phyloP scores from a whole-genome alignment of 768 basidiomycete genomes.

The Russula foetens region DNA sequence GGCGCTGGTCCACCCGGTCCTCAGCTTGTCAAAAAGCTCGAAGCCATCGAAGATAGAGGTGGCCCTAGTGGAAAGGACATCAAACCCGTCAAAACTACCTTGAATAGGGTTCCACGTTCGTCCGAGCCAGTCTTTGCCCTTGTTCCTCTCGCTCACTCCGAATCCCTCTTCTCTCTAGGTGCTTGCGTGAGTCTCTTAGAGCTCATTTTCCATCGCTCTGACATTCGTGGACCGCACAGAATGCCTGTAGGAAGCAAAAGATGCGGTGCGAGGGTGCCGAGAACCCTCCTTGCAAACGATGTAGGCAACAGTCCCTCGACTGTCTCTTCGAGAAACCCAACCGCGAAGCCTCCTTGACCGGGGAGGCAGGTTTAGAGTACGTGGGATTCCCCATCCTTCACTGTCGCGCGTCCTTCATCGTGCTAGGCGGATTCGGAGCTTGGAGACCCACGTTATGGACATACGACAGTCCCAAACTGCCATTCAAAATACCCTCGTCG shows the following conservation, averaged over 20 bases:
- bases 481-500: slow-evolving; percentile 73
- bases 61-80: slow-evolving; percentile 40
- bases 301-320: slow-evolving; percentile 80
- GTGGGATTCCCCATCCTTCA: slow-evolving; percentile 26
- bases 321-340: slow-evolving; percentile 95
- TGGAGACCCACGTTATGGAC: slow-evolving; percentile 81
- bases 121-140: slow-evolving; percentile 23
- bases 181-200: slow-evolving; percentile 56
- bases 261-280: slow-evolving; percentile 97
- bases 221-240: slow-evolving; percentile 37
- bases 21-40: slow-evolving; percentile 48
- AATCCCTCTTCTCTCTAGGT: slow-evolving; percentile 35
- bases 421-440: slow-evolving; percentile 77
- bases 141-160: slow-evolving; percentile 12
- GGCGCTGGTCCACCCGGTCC: slow-evolving; percentile 9
- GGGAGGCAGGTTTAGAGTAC: slow-evolving; percentile 85
- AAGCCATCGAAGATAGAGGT: slow-evolving; percentile 40
- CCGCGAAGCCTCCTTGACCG: slow-evolving; percentile 76
- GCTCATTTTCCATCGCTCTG: slow-evolving; percentile 4
- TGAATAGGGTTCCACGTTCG: slow-evolving; percentile 84
- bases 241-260: slow-evolving; percentile 94
- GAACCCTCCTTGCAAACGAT: slow-evolving; percentile 93
- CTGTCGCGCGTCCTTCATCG: background rate
- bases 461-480: slow-evolving; percentile 63
- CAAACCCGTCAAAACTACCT: slow-evolving; percentile 67